These are phyloP conservation scores for Scheffersomyces spartinae DNA, from an alignment of 805 yeast genomes.

Conservation along the genomic window DNA sequence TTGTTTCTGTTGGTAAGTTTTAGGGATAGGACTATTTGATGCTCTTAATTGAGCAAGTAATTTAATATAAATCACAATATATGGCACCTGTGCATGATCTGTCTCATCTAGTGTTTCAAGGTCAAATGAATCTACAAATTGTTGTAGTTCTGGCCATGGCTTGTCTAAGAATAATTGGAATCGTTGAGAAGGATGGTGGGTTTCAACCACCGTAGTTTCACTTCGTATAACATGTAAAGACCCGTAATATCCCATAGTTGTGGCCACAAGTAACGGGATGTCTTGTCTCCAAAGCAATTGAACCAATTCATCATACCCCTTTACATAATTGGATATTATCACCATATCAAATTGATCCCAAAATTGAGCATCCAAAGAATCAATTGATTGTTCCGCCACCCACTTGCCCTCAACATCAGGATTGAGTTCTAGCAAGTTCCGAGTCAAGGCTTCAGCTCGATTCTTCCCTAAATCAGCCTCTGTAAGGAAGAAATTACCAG, in stretches of 20 bases:
- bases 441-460: conserved; percentile 27
- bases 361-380: conserved; percentile 6
- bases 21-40: conserved; percentile 17
- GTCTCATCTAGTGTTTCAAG: conserved; percentile 32
- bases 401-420: conserved; percentile 38
- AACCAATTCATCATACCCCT: conserved; percentile 23
- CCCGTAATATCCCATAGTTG: conserved; percentile 58
- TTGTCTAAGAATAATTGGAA: conserved; percentile 55
- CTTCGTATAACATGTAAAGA: conserved; percentile 36
- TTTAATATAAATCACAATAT: conserved; percentile 46
- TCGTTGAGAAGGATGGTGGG: conserved; percentile 53
- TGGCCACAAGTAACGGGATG: conserved; percentile 44
- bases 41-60: conserved; percentile 33
- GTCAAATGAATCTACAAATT: conserved; percentile 39
- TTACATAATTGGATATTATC: conserved; percentile 16
- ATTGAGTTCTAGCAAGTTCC: conserved; percentile 45
- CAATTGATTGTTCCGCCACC: conserved; percentile 5
- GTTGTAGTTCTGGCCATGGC: conserved; percentile 63
- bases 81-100: conserved; percentile 19
- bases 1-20: conserved; percentile 27
- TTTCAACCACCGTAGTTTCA: conserved; percentile 61
- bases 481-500: conserved; percentile 52
- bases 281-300: conserved; percentile 29
- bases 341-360: conserved; percentile 47
- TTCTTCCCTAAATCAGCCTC: conserved; percentile 30